Base-by-base conservation (phyloP, 345 rosid species). In the Murraya paniculata region DNA sequence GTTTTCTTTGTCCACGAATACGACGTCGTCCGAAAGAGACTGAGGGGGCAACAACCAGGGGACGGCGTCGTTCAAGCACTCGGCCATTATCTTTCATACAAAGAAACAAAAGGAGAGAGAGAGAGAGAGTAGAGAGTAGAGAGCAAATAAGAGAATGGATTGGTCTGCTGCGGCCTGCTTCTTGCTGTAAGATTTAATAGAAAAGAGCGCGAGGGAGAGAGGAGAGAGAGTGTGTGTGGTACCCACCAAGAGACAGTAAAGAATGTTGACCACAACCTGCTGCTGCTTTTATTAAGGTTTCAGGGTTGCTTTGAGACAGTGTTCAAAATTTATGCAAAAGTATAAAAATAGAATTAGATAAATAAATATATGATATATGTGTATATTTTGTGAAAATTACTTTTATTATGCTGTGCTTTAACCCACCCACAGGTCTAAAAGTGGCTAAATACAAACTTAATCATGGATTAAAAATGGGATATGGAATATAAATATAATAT, bases 251-350 rank as follows among this genome's bases (percentile, higher is more conserved):
- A 22, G 22, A 59, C 50, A 41, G 78, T 76, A 19, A 74, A 82
- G 87, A 85, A 86, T 84, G 90, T 83, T 33, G 88, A 74, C 84
- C 86, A 90, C 86, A 85, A 79, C 11, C 50, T 3, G 57, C 57
- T 18, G 81, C 68, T 76, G 81, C 87, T 30, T 88, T 91, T 90
- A 85, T 88, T 86, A 88, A 90, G 94, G 92, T 85, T 88, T 83
- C 85, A 38, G 77, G 87, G 89, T 83, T 76, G 53, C 58, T 25
- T 68, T 56, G 87, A 82, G 86, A 83, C 89, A 87, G 75, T 39
- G 69, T 45, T 16, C 56, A 80, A 65, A 24, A 45, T 45, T 45
- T 45, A 45, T 45, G 18, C 4, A 53, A 39, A 39, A 66, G 1
- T n/a, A 24, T 11, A 14, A 61, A 75, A 66, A 19, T 10, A 13